A percentile compares a stretch with the other conserved stretches of the same genome.
These are phyloP conservation scores for Paraphaeosphaeria minitans DNA, from an alignment of 2,329 filamentous ascomycete genomes.

Conservation along the genomic window DNA sequence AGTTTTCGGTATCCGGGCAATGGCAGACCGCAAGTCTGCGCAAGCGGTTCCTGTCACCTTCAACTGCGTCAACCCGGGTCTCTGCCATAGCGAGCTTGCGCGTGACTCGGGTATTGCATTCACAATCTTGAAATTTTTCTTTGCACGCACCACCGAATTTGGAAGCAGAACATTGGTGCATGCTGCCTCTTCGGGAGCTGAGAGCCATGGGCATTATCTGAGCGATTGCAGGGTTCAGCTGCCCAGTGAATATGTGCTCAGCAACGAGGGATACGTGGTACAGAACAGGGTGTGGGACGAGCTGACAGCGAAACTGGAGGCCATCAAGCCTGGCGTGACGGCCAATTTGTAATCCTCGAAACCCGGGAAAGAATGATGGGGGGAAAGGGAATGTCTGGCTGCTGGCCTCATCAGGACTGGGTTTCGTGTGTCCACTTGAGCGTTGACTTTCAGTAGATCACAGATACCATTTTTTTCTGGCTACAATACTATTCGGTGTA, in stretches of 20 bases:
- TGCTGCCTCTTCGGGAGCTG: slow-evolving; percentile 41
- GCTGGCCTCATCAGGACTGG: background rate
- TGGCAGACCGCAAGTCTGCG: slow-evolving; percentile 24
- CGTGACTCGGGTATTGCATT: slow-evolving; percentile 24
- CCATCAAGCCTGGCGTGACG: slow-evolving; percentile 40
- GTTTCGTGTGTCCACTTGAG: background rate
- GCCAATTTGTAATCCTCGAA: slow-evolving; percentile 16
- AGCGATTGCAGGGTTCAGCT: slow-evolving; percentile 38
- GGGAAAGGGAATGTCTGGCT: background rate
- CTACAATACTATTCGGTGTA: background rate
- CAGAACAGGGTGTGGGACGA: slow-evolving; percentile 50
- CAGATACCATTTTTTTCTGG: background rate
- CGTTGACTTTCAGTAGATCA: background rate
- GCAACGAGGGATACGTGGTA: slow-evolving; percentile 42
- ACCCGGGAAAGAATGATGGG: background rate
- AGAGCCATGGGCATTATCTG: slow-evolving; percentile 51
- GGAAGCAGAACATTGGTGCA: slow-evolving; percentile 50
- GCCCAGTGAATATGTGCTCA: slow-evolving; percentile 42
- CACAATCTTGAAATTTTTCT: slow-evolving; percentile 21
- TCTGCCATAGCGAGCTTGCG: slow-evolving; percentile 34
- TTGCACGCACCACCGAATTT: slow-evolving; percentile 48
- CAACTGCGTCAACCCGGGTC: slow-evolving; percentile 42
- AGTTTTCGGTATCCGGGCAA: slow-evolving; percentile 30
- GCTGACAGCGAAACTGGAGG: slow-evolving; percentile 46
- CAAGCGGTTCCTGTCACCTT: slow-evolving; percentile 35